phyloP scores from a whole-genome alignment of 768 basidiomycete genomes.

The Kwoniella botswanensis region DNA sequence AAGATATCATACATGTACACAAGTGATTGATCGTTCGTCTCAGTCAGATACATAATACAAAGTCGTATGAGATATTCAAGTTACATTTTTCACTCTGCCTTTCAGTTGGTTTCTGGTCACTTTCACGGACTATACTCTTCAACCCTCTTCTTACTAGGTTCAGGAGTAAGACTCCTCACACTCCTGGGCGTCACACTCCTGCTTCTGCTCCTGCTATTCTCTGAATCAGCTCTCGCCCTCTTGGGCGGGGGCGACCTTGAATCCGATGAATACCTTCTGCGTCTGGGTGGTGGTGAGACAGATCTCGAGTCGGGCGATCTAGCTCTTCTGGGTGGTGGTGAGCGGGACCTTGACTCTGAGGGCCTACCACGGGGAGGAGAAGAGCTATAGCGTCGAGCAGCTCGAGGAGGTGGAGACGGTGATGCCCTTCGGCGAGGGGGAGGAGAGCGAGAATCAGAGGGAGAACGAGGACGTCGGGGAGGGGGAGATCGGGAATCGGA shows the following conservation, averaged over 20 bases:
- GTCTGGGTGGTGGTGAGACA: slow-evolving; percentile 19
- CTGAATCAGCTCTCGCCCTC: slow-evolving; percentile 22
- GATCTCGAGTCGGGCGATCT: slow-evolving; percentile 17
- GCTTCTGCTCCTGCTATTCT: slow-evolving; percentile 15
- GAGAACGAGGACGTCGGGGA: slow-evolving; percentile 4
- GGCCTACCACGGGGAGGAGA: slow-evolving; percentile 14
- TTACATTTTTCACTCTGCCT: background rate
- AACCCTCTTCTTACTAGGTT: slow-evolving; percentile 35
- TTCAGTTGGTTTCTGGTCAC: background rate
- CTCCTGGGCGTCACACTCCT: slow-evolving; percentile 21
- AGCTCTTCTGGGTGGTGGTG: slow-evolving; percentile 5
- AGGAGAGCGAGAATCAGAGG: slow-evolving; percentile 19
- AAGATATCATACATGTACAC: no score
- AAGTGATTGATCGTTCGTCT: no score
- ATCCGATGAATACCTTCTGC: slow-evolving; percentile 25
- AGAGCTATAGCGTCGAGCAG: slow-evolving; percentile 15
- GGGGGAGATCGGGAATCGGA: slow-evolving; percentile 40
- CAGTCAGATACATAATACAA: no score
- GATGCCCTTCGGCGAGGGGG: slow-evolving; percentile 6
- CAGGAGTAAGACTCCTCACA: slow-evolving; percentile 47
- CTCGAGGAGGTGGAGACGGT: slow-evolving; percentile 5
- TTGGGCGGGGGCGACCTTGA: slow-evolving; percentile 31
- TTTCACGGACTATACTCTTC: slow-evolving; percentile 15
- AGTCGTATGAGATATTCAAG: no score
- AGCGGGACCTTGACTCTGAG: slow-evolving; percentile 8